Conservation (phyloP, 371 early-diverging fungal genomes). For the Blyttiomyces sp. region DNA sequence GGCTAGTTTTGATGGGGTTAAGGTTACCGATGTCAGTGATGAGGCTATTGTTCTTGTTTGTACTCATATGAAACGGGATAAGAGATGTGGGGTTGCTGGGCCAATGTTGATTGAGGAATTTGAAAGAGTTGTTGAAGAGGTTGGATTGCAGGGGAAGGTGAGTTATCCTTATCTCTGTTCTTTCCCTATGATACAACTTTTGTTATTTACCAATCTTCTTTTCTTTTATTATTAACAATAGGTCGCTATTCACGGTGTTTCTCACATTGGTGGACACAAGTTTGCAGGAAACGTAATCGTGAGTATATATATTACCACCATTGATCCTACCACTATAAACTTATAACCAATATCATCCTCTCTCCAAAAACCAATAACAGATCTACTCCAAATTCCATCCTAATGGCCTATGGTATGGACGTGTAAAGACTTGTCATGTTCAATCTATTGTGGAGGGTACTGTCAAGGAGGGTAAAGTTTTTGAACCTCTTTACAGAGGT, state of each 20-base stretch:
- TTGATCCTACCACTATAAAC: neutral
- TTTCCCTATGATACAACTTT: too few relatives aligned
- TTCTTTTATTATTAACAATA: neutral
- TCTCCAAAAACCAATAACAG: too few relatives aligned
- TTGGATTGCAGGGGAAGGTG: conserved; percentile 53
- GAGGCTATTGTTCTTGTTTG: conserved; percentile 66
- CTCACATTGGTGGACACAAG: conserved; percentile 63
- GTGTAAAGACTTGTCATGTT: conserved; percentile 44
- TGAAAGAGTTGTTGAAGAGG: conserved; percentile 53
- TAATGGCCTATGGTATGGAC: conserved; percentile 45
- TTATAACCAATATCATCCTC: conserved; percentile 7
- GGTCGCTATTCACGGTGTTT: conserved; percentile 14
- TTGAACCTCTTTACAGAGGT: conserved; percentile 40
- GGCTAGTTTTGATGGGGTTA: neutral
- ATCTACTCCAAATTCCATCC: conserved; percentile 11
- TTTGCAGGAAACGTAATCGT: conserved; percentile 76
- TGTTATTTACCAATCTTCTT: too few relatives aligned
- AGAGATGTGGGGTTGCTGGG: conserved; percentile 76
- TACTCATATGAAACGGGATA: conserved; percentile 74
- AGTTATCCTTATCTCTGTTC: too few relatives aligned
- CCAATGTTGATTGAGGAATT: conserved; percentile 70
- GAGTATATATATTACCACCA: neutral
- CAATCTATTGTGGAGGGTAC: conserved; percentile 33
- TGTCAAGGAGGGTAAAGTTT: conserved; percentile 35
- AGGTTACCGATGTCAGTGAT: neutral